Evolutionary conservation across 176 grass and related monocot genomes (phyloP).

Genomic region (Paspalum notatum): DNA sequence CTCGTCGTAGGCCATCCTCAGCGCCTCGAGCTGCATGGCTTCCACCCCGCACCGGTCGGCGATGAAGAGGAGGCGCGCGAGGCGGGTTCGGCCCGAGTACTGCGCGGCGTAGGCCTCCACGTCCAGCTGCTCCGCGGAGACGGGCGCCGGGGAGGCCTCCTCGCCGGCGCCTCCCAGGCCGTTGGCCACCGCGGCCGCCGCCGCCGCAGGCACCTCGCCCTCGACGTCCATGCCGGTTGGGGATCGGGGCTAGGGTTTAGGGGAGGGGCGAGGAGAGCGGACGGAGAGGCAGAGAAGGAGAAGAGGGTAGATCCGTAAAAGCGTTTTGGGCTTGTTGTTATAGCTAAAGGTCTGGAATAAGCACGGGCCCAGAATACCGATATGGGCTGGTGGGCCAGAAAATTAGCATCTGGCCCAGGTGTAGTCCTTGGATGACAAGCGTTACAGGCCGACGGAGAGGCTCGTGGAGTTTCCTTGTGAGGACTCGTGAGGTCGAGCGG

Average conservation of each 20-base stretch:
- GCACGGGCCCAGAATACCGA: no score
- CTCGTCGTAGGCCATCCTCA: slow-evolving; percentile 91
- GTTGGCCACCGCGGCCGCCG: slow-evolving; percentile 49
- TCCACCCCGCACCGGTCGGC: slow-evolving; percentile 67
- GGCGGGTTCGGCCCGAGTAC: slow-evolving; percentile 75
- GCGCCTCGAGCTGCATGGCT: slow-evolving; percentile 71
- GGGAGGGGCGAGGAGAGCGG: background rate
- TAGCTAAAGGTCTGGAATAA: no score
- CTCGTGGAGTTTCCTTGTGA: no score
- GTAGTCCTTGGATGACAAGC: no score
- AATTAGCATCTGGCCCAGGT: no score
- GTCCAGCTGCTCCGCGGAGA: slow-evolving; percentile 83
- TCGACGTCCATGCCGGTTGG: slow-evolving; percentile 67
- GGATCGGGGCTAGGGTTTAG: slow-evolving; percentile 37
- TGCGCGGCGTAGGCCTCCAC: slow-evolving; percentile 93
- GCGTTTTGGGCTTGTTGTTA: no score
- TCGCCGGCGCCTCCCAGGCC: slow-evolving; percentile 47
- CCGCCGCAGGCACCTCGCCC: slow-evolving; percentile 53
- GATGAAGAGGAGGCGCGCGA: slow-evolving; percentile 77
- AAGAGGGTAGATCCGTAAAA: no score
- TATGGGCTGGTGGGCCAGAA: no score
- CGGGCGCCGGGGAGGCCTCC: slow-evolving; percentile 41
- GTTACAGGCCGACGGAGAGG: no score
- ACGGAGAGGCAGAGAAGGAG: background rate
- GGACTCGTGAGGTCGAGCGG: no score